phyloP scores from a whole-genome alignment of 495 filamentous ascomycete genomes.

The Thermochaetoides thermophila region DNA sequence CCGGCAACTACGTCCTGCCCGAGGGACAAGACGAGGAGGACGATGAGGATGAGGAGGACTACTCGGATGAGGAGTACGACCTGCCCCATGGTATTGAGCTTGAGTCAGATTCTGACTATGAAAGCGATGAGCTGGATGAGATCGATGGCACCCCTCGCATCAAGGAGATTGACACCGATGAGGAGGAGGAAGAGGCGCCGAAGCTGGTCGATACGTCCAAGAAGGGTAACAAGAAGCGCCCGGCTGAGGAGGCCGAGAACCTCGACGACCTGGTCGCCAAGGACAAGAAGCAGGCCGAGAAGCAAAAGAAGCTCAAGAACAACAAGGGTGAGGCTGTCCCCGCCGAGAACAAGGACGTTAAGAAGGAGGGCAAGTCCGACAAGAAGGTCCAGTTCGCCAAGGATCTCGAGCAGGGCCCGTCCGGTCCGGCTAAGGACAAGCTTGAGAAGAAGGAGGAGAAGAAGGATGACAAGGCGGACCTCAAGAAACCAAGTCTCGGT shows the following conservation, averaged over 20 bases:
- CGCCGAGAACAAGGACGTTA: slow-evolving; percentile 39
- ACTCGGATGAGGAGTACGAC: slow-evolving; percentile 50
- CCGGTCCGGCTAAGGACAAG: slow-evolving; percentile 40
- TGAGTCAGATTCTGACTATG: slow-evolving; percentile 53
- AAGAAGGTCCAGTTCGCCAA: slow-evolving; percentile 99
- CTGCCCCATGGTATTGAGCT: slow-evolving; percentile 41
- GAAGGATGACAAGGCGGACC: slow-evolving; percentile 15
- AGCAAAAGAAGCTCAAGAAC: slow-evolving; percentile 97
- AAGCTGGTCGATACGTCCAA: slow-evolving; percentile 51
- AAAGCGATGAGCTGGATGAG: slow-evolving; percentile 76
- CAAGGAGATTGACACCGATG: slow-evolving; percentile 72
- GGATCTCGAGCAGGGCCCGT: slow-evolving; percentile 92
- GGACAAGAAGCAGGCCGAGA: slow-evolving; percentile 69
- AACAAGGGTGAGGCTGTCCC: slow-evolving; percentile 74
- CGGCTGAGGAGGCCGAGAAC: slow-evolving; percentile 51
- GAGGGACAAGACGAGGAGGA: slow-evolving; percentile 38
- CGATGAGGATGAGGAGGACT: slow-evolving; percentile 38
- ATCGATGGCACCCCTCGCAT: slow-evolving; percentile 65
- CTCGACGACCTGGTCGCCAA: slow-evolving; percentile 67
- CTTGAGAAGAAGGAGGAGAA: slow-evolving; percentile 21
- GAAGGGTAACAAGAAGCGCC: slow-evolving; percentile 69
- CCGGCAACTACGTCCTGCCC: slow-evolving; percentile 77
- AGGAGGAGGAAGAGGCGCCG: slow-evolving; percentile 55
- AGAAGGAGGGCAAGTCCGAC: slow-evolving; percentile 45
- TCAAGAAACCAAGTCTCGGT: slow-evolving; percentile 37